Evolutionary conservation across 495 filamentous ascomycete genomes (phyloP), one percentile per base, ranked within the genome.

Genomic region (Penicilliopsis zonata): DNA sequence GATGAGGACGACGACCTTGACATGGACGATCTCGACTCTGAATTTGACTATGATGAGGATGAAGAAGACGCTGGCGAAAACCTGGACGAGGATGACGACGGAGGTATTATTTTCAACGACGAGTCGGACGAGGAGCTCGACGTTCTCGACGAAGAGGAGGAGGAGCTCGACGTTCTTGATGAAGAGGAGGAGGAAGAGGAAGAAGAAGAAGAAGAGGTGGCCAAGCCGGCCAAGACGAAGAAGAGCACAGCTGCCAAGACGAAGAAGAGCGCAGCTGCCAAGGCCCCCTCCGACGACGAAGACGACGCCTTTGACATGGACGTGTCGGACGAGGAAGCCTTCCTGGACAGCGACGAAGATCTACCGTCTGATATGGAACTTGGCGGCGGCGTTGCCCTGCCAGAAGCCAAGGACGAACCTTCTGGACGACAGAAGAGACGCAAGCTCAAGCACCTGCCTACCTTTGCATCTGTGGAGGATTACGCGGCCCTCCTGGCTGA

Each of bases 401-500:
- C 46, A 5, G 59, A 58, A 28, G 52, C 54, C 20, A 52, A 69
- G 37, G 49, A 41, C n/a, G 64, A 63, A 33, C 57, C 63, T 33
- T 67, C 61, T 38, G 65, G 69, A 38, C 76, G 73, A 54, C 74
- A 67, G 52, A 85, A 81, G 63, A 74, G 65, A 46, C 78, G 78
- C 69, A 86, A 86, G 69, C 59, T 96, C 47, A 92, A 82, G 67
- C 69, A 72, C 41, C 63, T 98, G 40, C 90, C 90, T 3, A 92
- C 74, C 0, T 98, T 96, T 61, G 90, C 92, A 13, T 86, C 81
- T 18, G 78, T 67, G 13, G 90, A 96, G 13, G 92, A 98, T 46
- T 96, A 96, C 57, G 88, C 86, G 15, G 79, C 79, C 40, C 69
- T 95, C 65, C 49, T 98, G 44, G 82, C 66, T 9, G 74, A 64